phyloP scores from a whole-genome alignment of 2,329 filamentous ascomycete species.

The Fusarium austroafricanum region DNA sequence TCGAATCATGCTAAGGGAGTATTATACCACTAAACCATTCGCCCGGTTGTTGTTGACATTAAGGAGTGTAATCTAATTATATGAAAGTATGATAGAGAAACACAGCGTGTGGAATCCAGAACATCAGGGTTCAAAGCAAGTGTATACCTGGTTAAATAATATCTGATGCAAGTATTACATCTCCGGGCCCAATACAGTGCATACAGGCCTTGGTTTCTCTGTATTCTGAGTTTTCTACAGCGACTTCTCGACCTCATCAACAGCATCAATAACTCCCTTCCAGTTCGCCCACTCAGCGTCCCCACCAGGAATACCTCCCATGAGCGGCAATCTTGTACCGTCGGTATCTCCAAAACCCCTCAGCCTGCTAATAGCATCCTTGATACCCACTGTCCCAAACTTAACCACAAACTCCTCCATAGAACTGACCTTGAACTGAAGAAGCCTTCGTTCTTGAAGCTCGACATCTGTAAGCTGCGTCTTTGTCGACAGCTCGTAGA shows the following conservation, averaged over 20 bases:
- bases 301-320: conserved; percentile 67
- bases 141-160: not conserved
- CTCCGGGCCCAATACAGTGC: not conserved
- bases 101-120: no score
- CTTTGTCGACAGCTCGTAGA: conserved; percentile 62
- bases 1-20: conserved; percentile 46
- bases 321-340: conserved; percentile 69
- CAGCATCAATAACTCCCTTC: conserved; percentile 57
- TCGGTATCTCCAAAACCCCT: conserved; percentile 69
- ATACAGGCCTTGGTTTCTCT: not conserved
- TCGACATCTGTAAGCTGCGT: conserved; percentile 52
- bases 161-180: not conserved
- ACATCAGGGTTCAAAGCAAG: not conserved
- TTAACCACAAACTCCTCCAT: conserved; percentile 71
- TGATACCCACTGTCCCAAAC: conserved; percentile 72
- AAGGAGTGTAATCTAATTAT: no score
- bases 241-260: conserved; percentile 57
- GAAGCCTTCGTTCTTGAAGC: conserved; percentile 61
- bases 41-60: no score
- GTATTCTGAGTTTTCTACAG: conserved; percentile 20
- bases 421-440: conserved; percentile 71
- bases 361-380: conserved; percentile 70
- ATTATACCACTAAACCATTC: conserved; percentile 48
- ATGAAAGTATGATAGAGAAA: no score
- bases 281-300: conserved; percentile 68